Percentiles rank a stretch among this genome's conserved stretches.
Conservation (phyloP, 140 eudicot species). For the Eryngium alpinum region DNA sequence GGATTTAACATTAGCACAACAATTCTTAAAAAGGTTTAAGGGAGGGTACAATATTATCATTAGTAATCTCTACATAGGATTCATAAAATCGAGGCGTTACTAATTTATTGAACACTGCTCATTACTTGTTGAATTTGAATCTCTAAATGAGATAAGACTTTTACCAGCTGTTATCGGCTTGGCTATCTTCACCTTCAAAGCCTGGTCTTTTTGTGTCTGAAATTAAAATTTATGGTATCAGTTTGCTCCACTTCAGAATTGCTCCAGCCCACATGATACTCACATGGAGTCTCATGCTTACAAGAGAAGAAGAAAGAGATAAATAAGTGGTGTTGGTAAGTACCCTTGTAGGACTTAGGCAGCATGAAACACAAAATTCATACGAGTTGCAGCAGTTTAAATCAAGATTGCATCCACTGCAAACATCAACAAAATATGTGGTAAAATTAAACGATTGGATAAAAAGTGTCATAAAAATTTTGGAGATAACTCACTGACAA, state of each 20-base stretch:
- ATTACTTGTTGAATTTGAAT: neutral
- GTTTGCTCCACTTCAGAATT: slow-evolving; percentile 9
- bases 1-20: neutral
- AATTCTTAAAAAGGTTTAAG: no score
- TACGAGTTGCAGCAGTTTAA: slow-evolving; percentile 89
- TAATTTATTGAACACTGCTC: neutral
- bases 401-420: slow-evolving; percentile 78
- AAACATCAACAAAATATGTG: neutral
- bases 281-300: no score
- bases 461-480: slow-evolving; percentile 3
- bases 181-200: slow-evolving; percentile 63
- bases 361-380: slow-evolving; percentile 93
- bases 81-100: neutral
- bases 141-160: neutral
- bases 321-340: neutral
- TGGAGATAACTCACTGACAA: slow-evolving; percentile 64
- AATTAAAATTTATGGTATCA: slow-evolving; percentile 12
- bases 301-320: neutral
- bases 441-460: neutral
- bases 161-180: slow-evolving; percentile 77
- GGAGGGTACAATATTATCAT: no score
- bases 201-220: slow-evolving; percentile 58
- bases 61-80: neutral
- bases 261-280: neutral
- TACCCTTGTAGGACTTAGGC: slow-evolving; percentile 67